Conservation (phyloP, 805 yeast genomes). For the Priceomyces medius region DNA sequence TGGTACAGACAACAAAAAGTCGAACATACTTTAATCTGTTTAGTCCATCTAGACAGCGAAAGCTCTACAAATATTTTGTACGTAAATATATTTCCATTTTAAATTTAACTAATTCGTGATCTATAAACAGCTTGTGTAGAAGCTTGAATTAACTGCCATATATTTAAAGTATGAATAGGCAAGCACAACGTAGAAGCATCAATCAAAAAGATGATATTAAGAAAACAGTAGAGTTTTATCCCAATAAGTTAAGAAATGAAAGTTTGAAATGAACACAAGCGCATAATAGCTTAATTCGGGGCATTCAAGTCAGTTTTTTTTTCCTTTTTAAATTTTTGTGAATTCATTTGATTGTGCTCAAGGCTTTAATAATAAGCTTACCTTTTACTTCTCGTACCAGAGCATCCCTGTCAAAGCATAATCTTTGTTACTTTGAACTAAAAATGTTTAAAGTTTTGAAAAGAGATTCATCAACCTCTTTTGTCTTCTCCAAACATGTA, state of each 20-base stretch:
- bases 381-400: too few relatives aligned
- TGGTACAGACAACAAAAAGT: conserved; percentile 1
- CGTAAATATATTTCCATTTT: neutral
- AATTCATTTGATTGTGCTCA: too few relatives aligned
- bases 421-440: conserved; percentile 10
- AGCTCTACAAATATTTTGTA: neutral
- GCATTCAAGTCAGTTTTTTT: too few relatives aligned
- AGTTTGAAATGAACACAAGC: too few relatives aligned
- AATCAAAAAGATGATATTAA: too few relatives aligned
- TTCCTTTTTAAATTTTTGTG: too few relatives aligned
- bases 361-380: too few relatives aligned
- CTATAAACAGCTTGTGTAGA: neutral
- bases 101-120: neutral
- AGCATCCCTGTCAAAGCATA: too few relatives aligned
- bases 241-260: too few relatives aligned
- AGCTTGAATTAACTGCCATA: neutral
- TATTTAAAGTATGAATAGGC: neutral
- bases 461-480: conserved; percentile 14
- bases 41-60: too few relatives aligned
- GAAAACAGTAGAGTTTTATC: too few relatives aligned
- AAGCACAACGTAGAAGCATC: neutral
- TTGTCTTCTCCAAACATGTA: conserved; percentile 13
- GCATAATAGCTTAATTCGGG: too few relatives aligned
- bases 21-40: neutral
- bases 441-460: conserved; percentile 27